phyloP scores from a whole-genome alignment of 192 early-diverging fungal species.

The Pecoramyces ruminantium region DNA sequence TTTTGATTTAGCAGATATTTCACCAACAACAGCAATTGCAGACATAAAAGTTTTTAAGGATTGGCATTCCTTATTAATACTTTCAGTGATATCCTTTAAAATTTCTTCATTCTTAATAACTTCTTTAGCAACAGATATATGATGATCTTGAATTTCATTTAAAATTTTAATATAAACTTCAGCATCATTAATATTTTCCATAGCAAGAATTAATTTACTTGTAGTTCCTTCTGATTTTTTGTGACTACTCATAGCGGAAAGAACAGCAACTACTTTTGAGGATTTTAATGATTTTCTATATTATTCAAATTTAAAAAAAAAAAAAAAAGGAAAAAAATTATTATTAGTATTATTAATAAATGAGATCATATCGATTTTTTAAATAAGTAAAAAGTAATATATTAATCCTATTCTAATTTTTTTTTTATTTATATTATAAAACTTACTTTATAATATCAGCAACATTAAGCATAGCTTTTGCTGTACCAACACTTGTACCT shows the following conservation, averaged over 20 bases:
- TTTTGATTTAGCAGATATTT: conserved; percentile 88
- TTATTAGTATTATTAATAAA: too few species aligned
- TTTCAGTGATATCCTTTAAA: conserved; percentile 19
- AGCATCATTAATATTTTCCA: conserved; percentile 50
- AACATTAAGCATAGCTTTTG: conserved; percentile 28
- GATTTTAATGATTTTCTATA: background rate
- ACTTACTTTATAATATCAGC: conserved; percentile 4
- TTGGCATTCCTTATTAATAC: conserved; percentile 60
- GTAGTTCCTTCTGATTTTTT: conserved; percentile 84
- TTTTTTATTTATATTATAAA: too few species aligned
- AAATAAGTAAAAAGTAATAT: too few species aligned
- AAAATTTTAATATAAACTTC: conserved; percentile 23
- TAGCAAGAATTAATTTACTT: conserved; percentile 47
- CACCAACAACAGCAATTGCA: conserved; percentile 85
- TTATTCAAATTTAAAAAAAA: too few species aligned
- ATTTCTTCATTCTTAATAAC: conserved; percentile 5
- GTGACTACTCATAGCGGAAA: conserved; percentile 83
- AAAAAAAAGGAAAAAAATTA: too few species aligned
- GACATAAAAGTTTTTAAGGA: conserved; percentile 70
- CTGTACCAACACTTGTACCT: conserved; percentile 82
- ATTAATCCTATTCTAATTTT: too few species aligned
- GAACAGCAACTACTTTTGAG: conserved; percentile 50
- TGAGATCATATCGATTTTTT: too few species aligned
- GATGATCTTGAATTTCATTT: background rate
- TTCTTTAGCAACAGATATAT: background rate